Evolutionary conservation across 2,329 filamentous ascomycete species (phyloP).

Genomic region (Ascochyta clinopodiicola): DNA sequence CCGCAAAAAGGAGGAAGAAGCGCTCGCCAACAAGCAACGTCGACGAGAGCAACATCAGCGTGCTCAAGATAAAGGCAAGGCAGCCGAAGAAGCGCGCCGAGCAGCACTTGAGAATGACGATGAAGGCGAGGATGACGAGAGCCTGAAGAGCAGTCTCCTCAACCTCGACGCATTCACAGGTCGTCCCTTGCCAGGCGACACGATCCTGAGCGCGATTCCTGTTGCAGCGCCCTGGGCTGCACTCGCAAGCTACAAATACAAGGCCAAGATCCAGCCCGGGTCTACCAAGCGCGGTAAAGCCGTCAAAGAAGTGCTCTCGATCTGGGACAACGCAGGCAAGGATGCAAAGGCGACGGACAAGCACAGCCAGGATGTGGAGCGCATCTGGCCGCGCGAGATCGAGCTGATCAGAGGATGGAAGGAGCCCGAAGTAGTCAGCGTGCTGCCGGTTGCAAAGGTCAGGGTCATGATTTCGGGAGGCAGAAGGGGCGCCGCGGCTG

Average conservation of each 20-base stretch:
- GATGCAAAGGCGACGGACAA: conserved; percentile 54
- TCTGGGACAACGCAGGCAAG: conserved; percentile 73
- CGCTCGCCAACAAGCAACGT: conserved; percentile 74
- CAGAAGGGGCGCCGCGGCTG: conserved; percentile 33
- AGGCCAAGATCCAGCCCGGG: conserved; percentile 92
- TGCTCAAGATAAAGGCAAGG: conserved; percentile 75
- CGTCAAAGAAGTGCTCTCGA: conserved; percentile 84
- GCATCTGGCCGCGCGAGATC: conserved; percentile 84
- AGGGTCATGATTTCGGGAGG: conserved; percentile 72
- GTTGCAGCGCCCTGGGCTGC: conserved; percentile 70
- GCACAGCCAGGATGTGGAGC: conserved; percentile 65
- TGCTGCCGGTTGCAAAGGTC: conserved; percentile 79
- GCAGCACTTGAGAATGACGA: conserved; percentile 44
- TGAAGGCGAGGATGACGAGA: conserved; percentile 66
- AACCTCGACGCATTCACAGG: conserved; percentile 76
- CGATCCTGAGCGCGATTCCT: conserved; percentile 72
- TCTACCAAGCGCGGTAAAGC: conserved; percentile 92
- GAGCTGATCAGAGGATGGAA: conserved; percentile 83
- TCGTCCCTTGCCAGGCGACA: conserved; percentile 79
- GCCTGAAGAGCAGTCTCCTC: conserved; percentile 50
- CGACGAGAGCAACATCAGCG: conserved; percentile 80
- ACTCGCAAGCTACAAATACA: conserved; percentile 81
- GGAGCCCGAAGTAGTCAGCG: conserved; percentile 80
- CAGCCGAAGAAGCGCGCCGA: conserved; percentile 74
- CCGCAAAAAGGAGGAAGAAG: conserved; percentile 72